These are phyloP conservation scores for Acer negundo DNA, from an alignment of 345 rosid genomes.

Conservation along the genomic window DNA sequence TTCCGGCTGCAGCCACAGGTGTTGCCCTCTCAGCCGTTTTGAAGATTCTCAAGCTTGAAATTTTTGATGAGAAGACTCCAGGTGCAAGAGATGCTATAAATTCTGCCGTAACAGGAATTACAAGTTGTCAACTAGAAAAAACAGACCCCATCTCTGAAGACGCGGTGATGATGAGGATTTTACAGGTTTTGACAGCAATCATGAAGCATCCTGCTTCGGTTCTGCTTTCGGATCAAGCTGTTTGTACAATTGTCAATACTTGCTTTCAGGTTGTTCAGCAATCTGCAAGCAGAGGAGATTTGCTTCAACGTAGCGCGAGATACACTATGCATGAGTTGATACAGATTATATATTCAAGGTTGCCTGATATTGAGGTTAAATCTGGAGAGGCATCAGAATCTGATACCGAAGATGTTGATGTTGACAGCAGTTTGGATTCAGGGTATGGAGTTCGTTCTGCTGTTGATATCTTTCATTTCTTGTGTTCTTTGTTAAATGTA, in stretches of 20 bases:
- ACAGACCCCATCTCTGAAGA: constrained; percentile 65
- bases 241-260: constrained; percentile 79
- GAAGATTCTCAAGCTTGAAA: constrained; percentile 62
- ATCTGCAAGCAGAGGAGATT: constrained; percentile 65
- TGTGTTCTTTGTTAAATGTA: constrained; percentile 77
- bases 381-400: constrained; percentile 60
- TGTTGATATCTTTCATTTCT: constrained; percentile 82
- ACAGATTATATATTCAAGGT: constrained; percentile 67
- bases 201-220: constrained; percentile 67
- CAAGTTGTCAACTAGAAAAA: constrained; percentile 81
- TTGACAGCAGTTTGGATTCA: constrained; percentile 21
- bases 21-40: constrained; percentile 63
- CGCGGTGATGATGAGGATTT: constrained; percentile 81
- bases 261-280: constrained; percentile 93
- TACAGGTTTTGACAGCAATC: constrained; percentile 60
- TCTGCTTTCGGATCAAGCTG: constrained; percentile 65
- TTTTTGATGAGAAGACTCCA: constrained; percentile 76
- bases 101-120: constrained; percentile 53
- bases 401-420: constrained; percentile 55
- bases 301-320: constrained; percentile 79
- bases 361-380: constrained; percentile 63
- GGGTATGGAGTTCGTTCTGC: constrained; percentile 74
- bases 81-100: constrained; percentile 75
- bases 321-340: constrained; percentile 84
- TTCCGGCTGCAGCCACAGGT: constrained; percentile 76